Conservation (phyloP, 2,329 filamentous ascomycete genomes). For the Cordyceps pruinosa region DNA sequence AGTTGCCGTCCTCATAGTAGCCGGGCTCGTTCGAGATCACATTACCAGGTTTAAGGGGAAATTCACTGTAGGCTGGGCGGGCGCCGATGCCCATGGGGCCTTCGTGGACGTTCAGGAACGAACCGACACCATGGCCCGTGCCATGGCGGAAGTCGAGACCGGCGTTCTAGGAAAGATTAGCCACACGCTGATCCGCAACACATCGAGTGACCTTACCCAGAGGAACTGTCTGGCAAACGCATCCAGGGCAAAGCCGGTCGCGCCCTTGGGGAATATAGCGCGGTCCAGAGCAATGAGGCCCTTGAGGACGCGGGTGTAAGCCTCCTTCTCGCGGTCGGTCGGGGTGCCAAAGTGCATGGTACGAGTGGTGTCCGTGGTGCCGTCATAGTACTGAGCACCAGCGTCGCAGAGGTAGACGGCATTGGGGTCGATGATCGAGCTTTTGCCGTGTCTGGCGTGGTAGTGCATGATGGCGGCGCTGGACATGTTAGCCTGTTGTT, state of each 20-base stretch:
- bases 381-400: slow-evolving; percentile 91
- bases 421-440: slow-evolving; percentile 74
- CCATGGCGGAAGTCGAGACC: slow-evolving; percentile 94
- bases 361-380: slow-evolving; percentile 91
- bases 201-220: slow-evolving; percentile 56
- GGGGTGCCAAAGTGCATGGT: slow-evolving; percentile 89
- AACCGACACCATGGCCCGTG: slow-evolving; percentile 92
- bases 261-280: slow-evolving; percentile 88
- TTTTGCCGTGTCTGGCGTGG: slow-evolving; percentile 75
- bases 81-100: slow-evolving; percentile 95
- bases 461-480: slow-evolving; percentile 97
- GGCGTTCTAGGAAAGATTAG: slow-evolving; percentile 34
- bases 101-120: slow-evolving; percentile 94
- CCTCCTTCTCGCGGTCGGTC: slow-evolving; percentile 73
- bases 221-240: slow-evolving; percentile 81
- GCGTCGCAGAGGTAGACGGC: slow-evolving; percentile 94
- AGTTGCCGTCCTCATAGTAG: slow-evolving; percentile 92
- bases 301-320: slow-evolving; percentile 92
- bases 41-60: slow-evolving; percentile 82
- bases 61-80: slow-evolving; percentile 83
- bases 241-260: slow-evolving; percentile 88
- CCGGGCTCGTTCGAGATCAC: slow-evolving; percentile 95
- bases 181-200: not conserved
- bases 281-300: slow-evolving; percentile 85
- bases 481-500: slow-evolving; percentile 11